Conservation (phyloP, 2,329 filamentous ascomycete species). For the Clonostachys rosea region DNA sequence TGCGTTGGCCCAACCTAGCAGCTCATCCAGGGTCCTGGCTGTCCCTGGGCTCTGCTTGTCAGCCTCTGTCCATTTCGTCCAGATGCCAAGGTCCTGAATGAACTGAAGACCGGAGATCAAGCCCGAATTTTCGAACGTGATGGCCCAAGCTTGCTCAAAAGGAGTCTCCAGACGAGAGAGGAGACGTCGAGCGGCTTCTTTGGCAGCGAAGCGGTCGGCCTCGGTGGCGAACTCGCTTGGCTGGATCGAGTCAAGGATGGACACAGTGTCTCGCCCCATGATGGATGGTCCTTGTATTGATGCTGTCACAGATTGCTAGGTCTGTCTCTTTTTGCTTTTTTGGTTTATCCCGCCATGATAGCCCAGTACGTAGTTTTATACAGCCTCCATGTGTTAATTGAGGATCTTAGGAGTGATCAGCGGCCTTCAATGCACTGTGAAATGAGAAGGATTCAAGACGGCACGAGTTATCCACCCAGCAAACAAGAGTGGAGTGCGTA, state of each 20-base stretch:
- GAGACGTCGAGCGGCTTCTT: constrained; percentile 16
- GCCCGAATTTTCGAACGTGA: constrained; percentile 19
- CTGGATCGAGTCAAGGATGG: constrained; percentile 1
- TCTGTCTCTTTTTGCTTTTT: too few relatives aligned
- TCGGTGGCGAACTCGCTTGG: constrained; percentile 3
- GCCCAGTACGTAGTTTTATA: too few relatives aligned
- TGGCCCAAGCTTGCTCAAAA: constrained; percentile 21
- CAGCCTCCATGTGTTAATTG: too few relatives aligned
- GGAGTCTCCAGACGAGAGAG: constrained; percentile 21
- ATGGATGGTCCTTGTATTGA: neutral
- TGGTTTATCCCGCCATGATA: too few relatives aligned
- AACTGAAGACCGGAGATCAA: constrained; percentile 19
- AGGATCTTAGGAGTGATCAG: too few relatives aligned
- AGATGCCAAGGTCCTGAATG: constrained; percentile 20
- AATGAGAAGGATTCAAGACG: too few relatives aligned
- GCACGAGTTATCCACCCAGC: too few relatives aligned
- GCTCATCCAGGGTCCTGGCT: constrained; percentile 16
- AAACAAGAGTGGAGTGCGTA: too few relatives aligned
- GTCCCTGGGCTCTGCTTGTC: constrained; percentile 10
- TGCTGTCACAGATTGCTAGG: too few relatives aligned
- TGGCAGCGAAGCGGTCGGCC: constrained; percentile 6
- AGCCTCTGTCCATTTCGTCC: constrained; percentile 18
- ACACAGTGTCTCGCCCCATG: neutral
- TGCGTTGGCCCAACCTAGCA: constrained; percentile 14
- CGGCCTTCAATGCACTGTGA: too few relatives aligned